These are phyloP conservation scores for Colletotrichum tamarilloi DNA, from an alignment of 2,329 filamentous ascomycete genomes.

Conservation along the genomic window DNA sequence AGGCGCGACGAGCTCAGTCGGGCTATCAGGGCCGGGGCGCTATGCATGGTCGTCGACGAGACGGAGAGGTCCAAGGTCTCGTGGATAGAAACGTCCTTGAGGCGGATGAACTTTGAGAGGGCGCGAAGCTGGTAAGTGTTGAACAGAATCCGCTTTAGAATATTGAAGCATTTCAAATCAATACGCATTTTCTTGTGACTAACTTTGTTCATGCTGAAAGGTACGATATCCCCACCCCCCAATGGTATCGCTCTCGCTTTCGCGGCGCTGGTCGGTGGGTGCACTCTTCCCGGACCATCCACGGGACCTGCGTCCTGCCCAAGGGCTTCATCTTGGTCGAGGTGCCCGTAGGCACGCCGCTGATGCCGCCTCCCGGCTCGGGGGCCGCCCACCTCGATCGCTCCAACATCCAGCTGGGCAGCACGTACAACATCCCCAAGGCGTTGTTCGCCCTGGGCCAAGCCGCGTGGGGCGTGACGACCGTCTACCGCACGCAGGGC, in stretches of 20 bases:
- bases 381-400: slow-evolving; percentile 13
- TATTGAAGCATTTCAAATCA: background rate
- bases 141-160: background rate
- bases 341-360: slow-evolving; percentile 31
- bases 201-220: slow-evolving; percentile 17
- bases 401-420: slow-evolving; percentile 26
- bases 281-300: slow-evolving; percentile 31
- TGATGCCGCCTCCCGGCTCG: slow-evolving; percentile 30
- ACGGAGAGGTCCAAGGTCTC: slow-evolving; percentile 25
- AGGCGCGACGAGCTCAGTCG: slow-evolving; percentile 26
- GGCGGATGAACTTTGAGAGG: slow-evolving; percentile 29
- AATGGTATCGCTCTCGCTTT: slow-evolving; percentile 24
- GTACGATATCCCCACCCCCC: slow-evolving; percentile 16
- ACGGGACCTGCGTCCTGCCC: slow-evolving; percentile 26
- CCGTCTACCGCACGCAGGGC: slow-evolving; percentile 39
- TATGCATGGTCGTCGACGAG: slow-evolving; percentile 39
- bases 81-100: slow-evolving; percentile 22
- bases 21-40: slow-evolving; percentile 37
- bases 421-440: slow-evolving; percentile 37
- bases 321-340: slow-evolving; percentile 32
- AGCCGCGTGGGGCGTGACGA: slow-evolving; percentile 37
- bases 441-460: slow-evolving; percentile 38
- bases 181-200: background rate
- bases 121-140: slow-evolving; percentile 25
- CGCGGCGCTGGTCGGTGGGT: slow-evolving; percentile 29